Conservation (phyloP, 2,329 filamentous ascomycete species). For the Aspergillus aculeatus region DNA sequence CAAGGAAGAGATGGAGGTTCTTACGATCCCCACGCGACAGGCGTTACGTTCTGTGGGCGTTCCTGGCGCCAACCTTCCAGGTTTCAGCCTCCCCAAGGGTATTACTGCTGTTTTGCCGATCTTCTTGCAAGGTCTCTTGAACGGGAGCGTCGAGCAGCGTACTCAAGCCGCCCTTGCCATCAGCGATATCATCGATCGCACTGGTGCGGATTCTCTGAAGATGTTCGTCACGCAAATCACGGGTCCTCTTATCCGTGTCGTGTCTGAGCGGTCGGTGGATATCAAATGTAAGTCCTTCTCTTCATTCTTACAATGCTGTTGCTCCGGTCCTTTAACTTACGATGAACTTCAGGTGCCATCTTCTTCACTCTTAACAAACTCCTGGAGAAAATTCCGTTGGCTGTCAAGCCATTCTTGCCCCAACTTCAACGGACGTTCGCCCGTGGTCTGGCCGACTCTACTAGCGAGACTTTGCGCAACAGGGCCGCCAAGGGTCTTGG, state of each 20-base stretch:
- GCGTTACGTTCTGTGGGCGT: conserved; percentile 86
- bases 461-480: conserved; percentile 81
- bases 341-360: conserved; percentile 67
- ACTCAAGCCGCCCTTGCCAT: conserved; percentile 90
- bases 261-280: conserved; percentile 92
- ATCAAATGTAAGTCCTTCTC: conserved; percentile 63
- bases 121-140: conserved; percentile 96
- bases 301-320: not conserved
- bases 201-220: conserved; percentile 81
- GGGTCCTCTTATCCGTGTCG: conserved; percentile 93
- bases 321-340: conserved; percentile 20
- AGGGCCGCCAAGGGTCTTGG: conserved; percentile 91
- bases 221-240: conserved; percentile 98
- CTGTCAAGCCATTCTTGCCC: conserved; percentile 93
- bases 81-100: conserved; percentile 89
- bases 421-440: conserved; percentile 97
- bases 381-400: conserved; percentile 91
- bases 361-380: conserved; percentile 91
- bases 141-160: conserved; percentile 87
- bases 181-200: conserved; percentile 92
- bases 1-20: conserved; percentile 97
- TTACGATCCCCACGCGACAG: conserved; percentile 83
- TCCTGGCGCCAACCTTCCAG: conserved; percentile 76
- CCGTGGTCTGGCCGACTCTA: conserved; percentile 88
- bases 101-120: conserved; percentile 96